Conservation (phyloP, 257 asterid genomes). For the Solanum rostratum region DNA sequence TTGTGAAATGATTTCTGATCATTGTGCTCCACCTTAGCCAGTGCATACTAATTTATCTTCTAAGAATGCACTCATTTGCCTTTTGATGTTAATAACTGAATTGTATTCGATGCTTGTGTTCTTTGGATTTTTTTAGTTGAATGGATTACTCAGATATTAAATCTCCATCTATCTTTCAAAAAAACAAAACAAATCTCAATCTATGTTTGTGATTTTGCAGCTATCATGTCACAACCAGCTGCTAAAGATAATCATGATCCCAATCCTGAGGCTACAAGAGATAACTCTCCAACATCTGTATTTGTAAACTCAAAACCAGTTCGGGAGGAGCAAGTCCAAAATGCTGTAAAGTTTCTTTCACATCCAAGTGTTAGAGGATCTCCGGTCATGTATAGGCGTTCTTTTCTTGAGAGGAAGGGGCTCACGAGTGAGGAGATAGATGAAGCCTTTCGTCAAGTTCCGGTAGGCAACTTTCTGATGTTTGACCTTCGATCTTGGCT, state of each 20-base stretch:
- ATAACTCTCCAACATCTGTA: slow-evolving; percentile 66
- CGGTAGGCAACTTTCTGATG: slow-evolving; percentile 32
- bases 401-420: slow-evolving; percentile 97
- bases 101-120: background rate
- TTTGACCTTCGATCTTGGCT: background rate
- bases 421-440: slow-evolving; percentile 98
- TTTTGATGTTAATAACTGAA: background rate
- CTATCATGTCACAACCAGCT: slow-evolving; percentile 26
- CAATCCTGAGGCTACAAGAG: slow-evolving; percentile 39
- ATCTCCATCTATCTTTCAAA: background rate
- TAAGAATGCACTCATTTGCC: background rate
- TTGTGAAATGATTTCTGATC: background rate
- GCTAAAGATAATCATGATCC: slow-evolving; percentile 20
- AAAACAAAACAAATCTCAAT: background rate
- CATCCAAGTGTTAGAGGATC: slow-evolving; percentile 95
- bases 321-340: slow-evolving; percentile 89
- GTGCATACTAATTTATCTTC: background rate
- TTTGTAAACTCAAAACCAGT: slow-evolving; percentile 88
- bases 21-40: background rate
- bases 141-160: background rate
- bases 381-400: slow-evolving; percentile 80
- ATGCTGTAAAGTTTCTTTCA: slow-evolving; percentile 93
- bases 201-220: background rate
- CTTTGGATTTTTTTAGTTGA: background rate
- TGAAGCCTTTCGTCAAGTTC: slow-evolving; percentile 92